Conservation (phyloP, 441 rosid genomes). For the Raphanus hybrid region DNA sequence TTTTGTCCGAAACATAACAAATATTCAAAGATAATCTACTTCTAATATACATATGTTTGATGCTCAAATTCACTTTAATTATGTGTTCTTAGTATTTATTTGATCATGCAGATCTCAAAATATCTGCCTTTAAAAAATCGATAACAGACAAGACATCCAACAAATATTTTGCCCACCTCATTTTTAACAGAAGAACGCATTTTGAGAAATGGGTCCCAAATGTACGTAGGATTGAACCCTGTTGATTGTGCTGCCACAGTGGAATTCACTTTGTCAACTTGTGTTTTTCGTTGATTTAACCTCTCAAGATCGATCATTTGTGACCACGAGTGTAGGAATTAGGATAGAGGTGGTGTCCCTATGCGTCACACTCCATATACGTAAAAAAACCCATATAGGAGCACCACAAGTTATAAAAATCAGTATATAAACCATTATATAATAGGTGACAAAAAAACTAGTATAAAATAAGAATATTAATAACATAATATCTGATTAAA, state of each 20-base stretch:
- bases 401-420: too few species aligned
- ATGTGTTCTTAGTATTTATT: too few species aligned
- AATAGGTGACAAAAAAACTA: too few species aligned
- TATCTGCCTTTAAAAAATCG: background rate
- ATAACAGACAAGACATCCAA: conserved; percentile 29
- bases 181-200: conserved; percentile 14
- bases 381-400: background rate
- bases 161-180: conserved; percentile 23
- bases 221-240: conserved; percentile 28
- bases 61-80: too few species aligned
- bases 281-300: conserved; percentile 26
- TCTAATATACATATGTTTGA: too few species aligned
- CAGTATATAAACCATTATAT: too few species aligned
- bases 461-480: too few species aligned
- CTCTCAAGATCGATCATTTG: conserved; percentile 32
- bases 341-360: conserved; percentile 13
- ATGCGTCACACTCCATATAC: conserved; percentile 27
- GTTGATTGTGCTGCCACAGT: conserved; percentile 31
- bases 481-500: too few species aligned
- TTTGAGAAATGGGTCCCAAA: conserved; percentile 28
- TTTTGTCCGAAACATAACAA: too few species aligned
- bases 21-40: too few species aligned
- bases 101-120: too few species aligned
- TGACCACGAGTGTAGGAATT: conserved; percentile 30
- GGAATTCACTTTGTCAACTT: conserved; percentile 38